These are phyloP conservation scores for Chlorophyllum brunneum DNA, from an alignment of 768 basidiomycete species.

Conservation along the genomic window DNA sequence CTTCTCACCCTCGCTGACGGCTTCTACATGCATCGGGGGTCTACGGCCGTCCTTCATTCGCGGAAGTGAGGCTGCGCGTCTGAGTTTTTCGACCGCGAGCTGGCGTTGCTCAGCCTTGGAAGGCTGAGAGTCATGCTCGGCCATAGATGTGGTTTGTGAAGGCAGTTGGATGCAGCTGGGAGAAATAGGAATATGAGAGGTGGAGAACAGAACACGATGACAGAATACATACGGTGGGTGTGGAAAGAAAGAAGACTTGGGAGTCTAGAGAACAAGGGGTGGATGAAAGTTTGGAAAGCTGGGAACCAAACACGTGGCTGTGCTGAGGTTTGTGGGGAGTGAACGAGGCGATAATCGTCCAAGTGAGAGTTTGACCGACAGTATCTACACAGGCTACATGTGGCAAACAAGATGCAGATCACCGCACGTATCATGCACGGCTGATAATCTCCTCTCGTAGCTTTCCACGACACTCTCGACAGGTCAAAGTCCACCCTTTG, in stretches of 20 bases:
- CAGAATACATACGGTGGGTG: not conserved
- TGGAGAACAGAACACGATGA: not conserved
- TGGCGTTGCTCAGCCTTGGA: slow-evolving; percentile 73
- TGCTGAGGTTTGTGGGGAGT: not conserved
- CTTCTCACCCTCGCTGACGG: slow-evolving; percentile 79
- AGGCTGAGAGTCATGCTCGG: slow-evolving; percentile 45
- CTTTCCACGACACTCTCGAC: slow-evolving; percentile 35
- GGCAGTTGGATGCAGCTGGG: not conserved
- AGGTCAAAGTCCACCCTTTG: slow-evolving; percentile 45
- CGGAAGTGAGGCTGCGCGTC: slow-evolving; percentile 87
- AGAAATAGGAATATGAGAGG: not conserved
- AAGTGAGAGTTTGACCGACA: not conserved
- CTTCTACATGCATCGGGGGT: slow-evolving; percentile 82
- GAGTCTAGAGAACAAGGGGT: slow-evolving; percentile 2
- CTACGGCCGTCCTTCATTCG: slow-evolving; percentile 88
- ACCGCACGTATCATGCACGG: slow-evolving; percentile 7
- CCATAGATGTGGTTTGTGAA: slow-evolving; percentile 25
- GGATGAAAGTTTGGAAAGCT: slow-evolving; percentile 9
- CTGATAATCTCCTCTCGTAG: slow-evolving; percentile 22
- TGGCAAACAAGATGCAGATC: not conserved
- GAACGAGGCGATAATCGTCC: slow-evolving; percentile 8
- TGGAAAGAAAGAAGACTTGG: not conserved
- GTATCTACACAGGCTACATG: not conserved
- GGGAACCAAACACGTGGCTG: slow-evolving; percentile 15
- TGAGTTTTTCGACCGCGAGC: slow-evolving; percentile 84